A percentile compares a stretch with the other conserved stretches of the same genome.
These are phyloP conservation scores for Colletotrichum tamarilloi DNA, from an alignment of 2,329 filamentous ascomycete species.

Conservation along the genomic window DNA sequence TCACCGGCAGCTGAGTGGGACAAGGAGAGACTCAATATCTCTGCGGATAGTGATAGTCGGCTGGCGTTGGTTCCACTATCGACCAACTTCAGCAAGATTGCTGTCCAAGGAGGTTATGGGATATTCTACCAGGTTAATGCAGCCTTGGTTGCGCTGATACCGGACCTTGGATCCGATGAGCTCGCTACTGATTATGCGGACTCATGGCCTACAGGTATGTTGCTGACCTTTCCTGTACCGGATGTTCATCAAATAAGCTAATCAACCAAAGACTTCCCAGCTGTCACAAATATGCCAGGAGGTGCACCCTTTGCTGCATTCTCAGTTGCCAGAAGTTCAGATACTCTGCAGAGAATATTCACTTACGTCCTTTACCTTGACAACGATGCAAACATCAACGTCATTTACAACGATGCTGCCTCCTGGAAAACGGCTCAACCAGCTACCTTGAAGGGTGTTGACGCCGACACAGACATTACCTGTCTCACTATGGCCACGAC, in stretches of 20 bases:
- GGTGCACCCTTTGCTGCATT: not conserved
- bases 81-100: conserved; percentile 10
- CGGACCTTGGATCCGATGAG: not conserved
- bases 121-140: not conserved
- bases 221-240: not conserved
- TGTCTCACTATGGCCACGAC: conserved; percentile 17
- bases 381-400: not conserved
- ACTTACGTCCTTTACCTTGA: conserved; percentile 2
- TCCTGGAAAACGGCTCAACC: not conserved
- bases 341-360: not conserved
- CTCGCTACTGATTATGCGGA: not conserved
- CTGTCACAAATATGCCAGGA: not conserved
- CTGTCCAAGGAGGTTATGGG: conserved; percentile 3
- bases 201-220: conserved; percentile 1
- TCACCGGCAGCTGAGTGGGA: not conserved
- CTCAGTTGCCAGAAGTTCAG: conserved; percentile 6
- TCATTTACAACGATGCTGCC: conserved; percentile 1
- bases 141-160: not conserved
- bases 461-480: conserved; percentile 16
- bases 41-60: not conserved
- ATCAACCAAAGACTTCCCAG: not conserved
- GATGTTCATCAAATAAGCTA: not conserved
- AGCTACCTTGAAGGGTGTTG: not conserved
- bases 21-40: not conserved
- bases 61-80: conserved; percentile 10